Base-by-base conservation (phyloP, 2,329 filamentous ascomycete genomes). In the Sporothrix brasiliensis region DNA sequence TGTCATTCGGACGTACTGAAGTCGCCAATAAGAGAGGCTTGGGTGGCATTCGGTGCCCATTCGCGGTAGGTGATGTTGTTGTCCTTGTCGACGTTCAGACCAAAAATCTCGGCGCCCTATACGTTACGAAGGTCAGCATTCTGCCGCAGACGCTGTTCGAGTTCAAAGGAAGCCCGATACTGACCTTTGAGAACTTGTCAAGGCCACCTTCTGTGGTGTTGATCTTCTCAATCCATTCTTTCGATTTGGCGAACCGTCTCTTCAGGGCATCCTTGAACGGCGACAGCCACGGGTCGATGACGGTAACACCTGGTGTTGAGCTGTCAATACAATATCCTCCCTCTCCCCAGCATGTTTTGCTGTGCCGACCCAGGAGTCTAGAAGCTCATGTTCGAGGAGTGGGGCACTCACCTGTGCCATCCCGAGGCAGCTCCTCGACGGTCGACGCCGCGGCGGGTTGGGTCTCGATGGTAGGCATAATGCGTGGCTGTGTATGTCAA, bases 41-140 rank as follows among this genome's bases (percentile, higher is more conserved):
- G 86, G 53, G 88, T 84, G 69, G 93, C 94, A 83, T 93, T 96
- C 34, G 95, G 94, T 0, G 95, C 95, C 95, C 95, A 99, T 86
- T 99, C 95, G 75, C 93, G 88, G 81, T 99, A 99, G 71, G 86
- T 84, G 74, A 99, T 93, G 79, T 94, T 93, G 79, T 92, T 92
- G 76, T 97, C 89, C 69, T 88, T 83, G 77, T 90, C 86, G 72
- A 95, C 89, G 75, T 92, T 93, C 80, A 99, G 88, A 70, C 95
- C 95, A 77, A 92, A 97, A 73, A 86, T 90, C 77, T 98, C 93
- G 73, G 88, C 91, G 58, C 95, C 94, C 92, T 96, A 74, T 4
- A 27, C 11, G 27, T 21, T 10, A 4, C 9, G 4, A 4, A 16
- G 27, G 34, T 34, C 27, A 58, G 16, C 21, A 58, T 14, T 54